phyloP scores from a whole-genome alignment of 75 land plant genomes.

The Sequoiadendron giganteum region DNA sequence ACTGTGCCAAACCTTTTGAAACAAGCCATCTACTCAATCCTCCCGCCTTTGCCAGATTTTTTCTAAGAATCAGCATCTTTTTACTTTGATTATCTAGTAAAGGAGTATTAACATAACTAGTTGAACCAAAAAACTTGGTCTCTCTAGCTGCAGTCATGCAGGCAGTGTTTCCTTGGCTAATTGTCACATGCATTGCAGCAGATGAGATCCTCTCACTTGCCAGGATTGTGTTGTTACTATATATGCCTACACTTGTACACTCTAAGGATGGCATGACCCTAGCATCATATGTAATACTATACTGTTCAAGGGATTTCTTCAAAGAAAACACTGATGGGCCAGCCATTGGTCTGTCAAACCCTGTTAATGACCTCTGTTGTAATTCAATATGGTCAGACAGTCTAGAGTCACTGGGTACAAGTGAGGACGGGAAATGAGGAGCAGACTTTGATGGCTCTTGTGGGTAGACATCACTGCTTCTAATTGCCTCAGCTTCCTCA shows the following conservation, averaged over 20 bases:
- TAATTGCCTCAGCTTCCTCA: conserved; percentile 8
- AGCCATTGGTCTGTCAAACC: not conserved
- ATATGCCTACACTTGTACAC: not conserved
- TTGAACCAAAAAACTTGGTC: not conserved
- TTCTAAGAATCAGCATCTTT: conserved; percentile 44
- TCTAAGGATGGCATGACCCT: not conserved
- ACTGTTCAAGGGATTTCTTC: not conserved
- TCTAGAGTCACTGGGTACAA: not conserved
- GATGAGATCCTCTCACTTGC: conserved; percentile 4
- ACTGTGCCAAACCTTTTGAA: conserved; percentile 61
- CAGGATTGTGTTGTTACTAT: not conserved
- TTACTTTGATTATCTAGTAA: conserved; percentile 11
- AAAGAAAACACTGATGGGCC: not conserved
- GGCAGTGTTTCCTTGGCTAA: not conserved
- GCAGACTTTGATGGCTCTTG: not conserved
- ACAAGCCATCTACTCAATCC: conserved; percentile 75
- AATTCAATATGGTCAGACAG: conserved; percentile 1
- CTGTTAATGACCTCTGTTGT: not conserved
- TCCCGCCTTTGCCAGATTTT: conserved; percentile 58
- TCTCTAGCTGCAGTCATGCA: conserved; percentile 8
- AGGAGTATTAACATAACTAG: not conserved
- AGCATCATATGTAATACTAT: not conserved
- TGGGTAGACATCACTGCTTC: conserved; percentile 10
- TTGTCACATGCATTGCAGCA: not conserved
- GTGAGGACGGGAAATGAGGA: not conserved